Evolutionary conservation across 164 flowering plant genomes (phyloP), one percentile per base, ranked within the genome.

Genomic region (Brasenia schreberi): DNA sequence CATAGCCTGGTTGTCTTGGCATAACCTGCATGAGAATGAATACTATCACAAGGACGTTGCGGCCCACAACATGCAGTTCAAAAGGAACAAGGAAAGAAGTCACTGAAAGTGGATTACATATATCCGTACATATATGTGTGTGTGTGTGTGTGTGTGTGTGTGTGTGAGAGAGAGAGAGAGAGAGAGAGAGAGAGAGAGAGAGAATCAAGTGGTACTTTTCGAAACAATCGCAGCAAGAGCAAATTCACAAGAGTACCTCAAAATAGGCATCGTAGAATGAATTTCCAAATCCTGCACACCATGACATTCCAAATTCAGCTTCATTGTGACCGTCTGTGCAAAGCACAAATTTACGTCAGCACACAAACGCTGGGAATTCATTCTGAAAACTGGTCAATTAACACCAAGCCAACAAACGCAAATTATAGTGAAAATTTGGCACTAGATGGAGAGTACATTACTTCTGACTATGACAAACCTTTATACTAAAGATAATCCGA

Each of bases 261-360:
- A 94, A 94, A 72, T 94, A 94, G 12, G 96, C 74, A 39, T 71
- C 77, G 78, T 91, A 91, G 72, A 90, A 91, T 1, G 97, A 81
- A 66, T 84, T 92, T 64, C 92, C 96, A 77, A 94, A 94, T 18
- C 99, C 94, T 69, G 99, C 99, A 78, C 97, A 94, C 97, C 99
- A 94, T n/a, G 99, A 94, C 97, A 94, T 94, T 71, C 99, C 99
- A 73, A 91, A 94, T 77, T 94, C 97, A 33, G 99, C 99, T 65
- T 94, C 99, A 75, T 73, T 86, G 65, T 94, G 99, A 27, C 99
- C 97, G 84, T 94, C 99, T 94, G 65, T 45, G 69, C 12, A 68
- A 63, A 33, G 68, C 12, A 9, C 63, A 18, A 7, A 3, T 33
- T 6, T 6, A 5, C 16, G 56, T 49, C 56, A 49, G 56, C 16